A percentile compares a stretch with the other conserved stretches of the same genome.
Evolutionary conservation across 1,284 basidiomycete genomes (phyloP).

Genomic region (Ceratobasidium sp.): DNA sequence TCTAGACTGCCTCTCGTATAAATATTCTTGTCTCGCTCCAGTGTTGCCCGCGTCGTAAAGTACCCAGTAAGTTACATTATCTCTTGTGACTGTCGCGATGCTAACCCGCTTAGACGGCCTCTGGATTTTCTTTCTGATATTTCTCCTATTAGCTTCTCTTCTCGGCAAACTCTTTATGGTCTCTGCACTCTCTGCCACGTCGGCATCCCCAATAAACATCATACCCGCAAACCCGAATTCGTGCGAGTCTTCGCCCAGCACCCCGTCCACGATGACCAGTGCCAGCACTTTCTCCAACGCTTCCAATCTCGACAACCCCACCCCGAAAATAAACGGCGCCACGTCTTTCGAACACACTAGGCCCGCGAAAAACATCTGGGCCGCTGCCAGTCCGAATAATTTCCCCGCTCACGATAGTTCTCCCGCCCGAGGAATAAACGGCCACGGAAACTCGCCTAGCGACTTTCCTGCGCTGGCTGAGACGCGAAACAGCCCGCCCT

Average conservation of each 20-base stretch:
- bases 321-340: conserved; percentile 32
- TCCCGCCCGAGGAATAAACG: background rate
- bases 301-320: conserved; percentile 20
- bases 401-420: background rate
- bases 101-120: background rate
- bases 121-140: background rate
- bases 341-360: background rate
- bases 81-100: background rate
- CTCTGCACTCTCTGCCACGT: conserved; percentile 38
- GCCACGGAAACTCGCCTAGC: background rate
- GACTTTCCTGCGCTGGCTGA: conserved; percentile 40
- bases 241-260: conserved; percentile 37
- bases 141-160: background rate
- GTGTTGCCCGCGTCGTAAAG: background rate
- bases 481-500: conserved; percentile 15
- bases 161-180: conserved; percentile 29
- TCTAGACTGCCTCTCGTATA: background rate
- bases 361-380: conserved; percentile 6
- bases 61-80: background rate
- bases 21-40: background rate
- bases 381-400: background rate
- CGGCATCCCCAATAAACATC: conserved; percentile 24
- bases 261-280: conserved; percentile 41
- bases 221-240: conserved; percentile 2
- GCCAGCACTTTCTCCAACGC: conserved; percentile 26